phyloP scores from a whole-genome alignment of 371 early-diverging fungal species.

The Mortierella sp. region DNA sequence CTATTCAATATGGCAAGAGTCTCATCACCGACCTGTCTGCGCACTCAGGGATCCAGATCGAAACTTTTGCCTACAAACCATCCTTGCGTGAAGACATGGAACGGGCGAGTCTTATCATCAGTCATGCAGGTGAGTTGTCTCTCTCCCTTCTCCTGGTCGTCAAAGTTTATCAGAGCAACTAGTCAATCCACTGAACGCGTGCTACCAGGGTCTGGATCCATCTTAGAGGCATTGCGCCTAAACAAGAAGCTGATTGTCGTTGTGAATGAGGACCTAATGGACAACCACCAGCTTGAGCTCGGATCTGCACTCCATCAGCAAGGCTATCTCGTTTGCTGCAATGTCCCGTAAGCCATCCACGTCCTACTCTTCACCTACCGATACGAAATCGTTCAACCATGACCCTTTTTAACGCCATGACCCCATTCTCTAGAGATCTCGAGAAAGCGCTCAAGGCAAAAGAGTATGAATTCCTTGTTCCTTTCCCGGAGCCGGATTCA shows the following conservation, averaged over 20 bases:
- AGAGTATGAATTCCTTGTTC: conserved; percentile 22
- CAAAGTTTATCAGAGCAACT: neutral
- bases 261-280: conserved; percentile 79
- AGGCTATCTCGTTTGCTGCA: conserved; percentile 64
- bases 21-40: neutral
- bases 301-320: conserved; percentile 71
- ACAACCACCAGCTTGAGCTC: conserved; percentile 91
- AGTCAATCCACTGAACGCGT: neutral
- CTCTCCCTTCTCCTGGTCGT: neutral
- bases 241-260: conserved; percentile 79
- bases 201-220: conserved; percentile 77
- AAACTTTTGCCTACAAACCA: conserved; percentile 72
- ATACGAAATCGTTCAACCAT: neutral
- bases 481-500: conserved; percentile 38
- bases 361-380: neutral
- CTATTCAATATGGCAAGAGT: conserved; percentile 82
- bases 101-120: conserved; percentile 70
- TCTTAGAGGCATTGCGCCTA: conserved; percentile 78
- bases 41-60: conserved; percentile 35
- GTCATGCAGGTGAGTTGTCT: conserved; percentile 75
- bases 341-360: conserved; percentile 53
- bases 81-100: conserved; percentile 64
- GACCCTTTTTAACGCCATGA: neutral
- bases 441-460: conserved; percentile 16
- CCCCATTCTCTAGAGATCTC: conserved; percentile 11